Evolutionary conservation across 1,284 basidiomycete species (phyloP).

Genomic region (Papiliotrema laurentii): DNA sequence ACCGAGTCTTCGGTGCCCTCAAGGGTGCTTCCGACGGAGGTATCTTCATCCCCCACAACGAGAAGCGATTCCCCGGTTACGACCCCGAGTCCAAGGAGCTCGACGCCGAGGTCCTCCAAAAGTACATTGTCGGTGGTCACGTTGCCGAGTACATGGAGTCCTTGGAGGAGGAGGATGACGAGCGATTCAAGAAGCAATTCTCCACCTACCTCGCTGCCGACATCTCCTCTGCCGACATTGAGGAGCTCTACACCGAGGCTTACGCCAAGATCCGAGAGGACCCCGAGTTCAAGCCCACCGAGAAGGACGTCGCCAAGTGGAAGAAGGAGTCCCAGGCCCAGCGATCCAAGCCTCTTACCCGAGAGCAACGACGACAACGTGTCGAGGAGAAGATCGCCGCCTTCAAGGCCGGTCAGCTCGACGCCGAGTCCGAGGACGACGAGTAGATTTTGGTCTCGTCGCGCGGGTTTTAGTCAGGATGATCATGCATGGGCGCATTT

Average conservation of each 20-base stretch:
- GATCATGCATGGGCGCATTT: background rate
- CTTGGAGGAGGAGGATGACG: conserved; percentile 99
- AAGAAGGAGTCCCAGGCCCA: conserved; percentile 76
- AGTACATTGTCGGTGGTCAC: conserved; percentile 98
- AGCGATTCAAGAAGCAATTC: conserved; percentile 99
- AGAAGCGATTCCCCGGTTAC: conserved; percentile 98
- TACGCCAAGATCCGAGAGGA: conserved; percentile 94
- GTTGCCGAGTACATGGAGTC: conserved; percentile 99
- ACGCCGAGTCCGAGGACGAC: conserved; percentile 23
- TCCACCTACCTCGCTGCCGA: conserved; percentile 91
- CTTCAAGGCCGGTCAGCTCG: conserved; percentile 61
- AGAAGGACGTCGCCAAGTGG: conserved; percentile 86
- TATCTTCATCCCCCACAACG: conserved; percentile 95
- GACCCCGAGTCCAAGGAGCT: conserved; percentile 92
- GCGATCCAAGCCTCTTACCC: conserved; percentile 67
- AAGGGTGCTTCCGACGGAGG: conserved; percentile 99
- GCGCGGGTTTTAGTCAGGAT: background rate
- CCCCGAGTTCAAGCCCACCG: conserved; percentile 83
- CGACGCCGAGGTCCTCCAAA: conserved; percentile 90
- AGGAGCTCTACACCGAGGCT: conserved; percentile 89
- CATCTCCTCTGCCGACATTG: conserved; percentile 92
- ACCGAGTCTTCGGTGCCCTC: conserved; percentile 97
- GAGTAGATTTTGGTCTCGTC: conserved; percentile 9
- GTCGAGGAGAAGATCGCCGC: conserved; percentile 80
- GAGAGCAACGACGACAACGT: conserved; percentile 68